Conservation (phyloP, 139 green algal species). For the Marvania coccoides region DNA sequence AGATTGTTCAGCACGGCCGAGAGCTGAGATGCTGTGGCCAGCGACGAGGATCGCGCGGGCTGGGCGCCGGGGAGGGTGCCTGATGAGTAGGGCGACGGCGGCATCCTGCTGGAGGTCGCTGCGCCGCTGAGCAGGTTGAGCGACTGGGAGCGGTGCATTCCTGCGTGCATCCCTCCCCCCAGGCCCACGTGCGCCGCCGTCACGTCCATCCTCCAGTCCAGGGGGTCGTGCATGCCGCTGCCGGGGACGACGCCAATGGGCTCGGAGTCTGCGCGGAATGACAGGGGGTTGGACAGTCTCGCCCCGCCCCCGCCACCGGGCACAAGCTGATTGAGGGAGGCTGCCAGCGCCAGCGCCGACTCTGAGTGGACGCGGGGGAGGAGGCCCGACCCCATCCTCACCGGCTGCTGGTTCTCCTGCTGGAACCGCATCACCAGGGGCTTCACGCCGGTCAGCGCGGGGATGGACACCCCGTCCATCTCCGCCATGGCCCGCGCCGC, state of each 20-base stretch:
- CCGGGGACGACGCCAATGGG: neutral
- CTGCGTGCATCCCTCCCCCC: neutral
- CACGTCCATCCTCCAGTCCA: too few species aligned
- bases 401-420: conserved; percentile 28
- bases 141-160: neutral
- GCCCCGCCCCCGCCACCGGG: neutral
- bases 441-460: conserved; percentile 43
- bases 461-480: conserved; percentile 50
- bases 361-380: conserved; percentile 5
- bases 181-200: neutral
- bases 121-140: neutral
- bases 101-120: neutral
- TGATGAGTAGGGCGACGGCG: neutral
- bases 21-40: conserved; percentile 17
- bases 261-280: too few species aligned
- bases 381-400: neutral
- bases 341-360: neutral
- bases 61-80: neutral
- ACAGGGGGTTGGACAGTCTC: neutral
- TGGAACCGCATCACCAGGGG: conserved; percentile 66
- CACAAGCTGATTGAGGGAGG: neutral
- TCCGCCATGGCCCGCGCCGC: conserved; percentile 39
- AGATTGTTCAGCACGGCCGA: conserved; percentile 22
- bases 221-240: too few species aligned
- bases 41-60: neutral